A percentile compares a stretch with the other conserved stretches of the same genome.
Evolutionary conservation across 345 rosid species (phyloP).

Genomic region (Euphorbia pulcherrima): DNA sequence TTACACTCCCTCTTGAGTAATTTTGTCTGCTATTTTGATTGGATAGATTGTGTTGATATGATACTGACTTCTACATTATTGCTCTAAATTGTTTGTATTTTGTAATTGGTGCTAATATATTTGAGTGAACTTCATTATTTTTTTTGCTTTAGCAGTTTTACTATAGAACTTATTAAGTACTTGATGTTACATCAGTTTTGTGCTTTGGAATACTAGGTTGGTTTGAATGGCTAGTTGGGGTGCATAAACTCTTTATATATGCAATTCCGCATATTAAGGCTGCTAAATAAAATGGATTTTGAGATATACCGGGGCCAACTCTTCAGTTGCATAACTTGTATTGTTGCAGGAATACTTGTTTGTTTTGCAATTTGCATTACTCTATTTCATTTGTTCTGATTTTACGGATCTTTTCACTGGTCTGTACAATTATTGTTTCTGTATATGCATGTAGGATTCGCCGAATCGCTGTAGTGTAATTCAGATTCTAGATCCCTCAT

Average conservation of each 20-base stretch:
- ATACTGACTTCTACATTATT: background rate
- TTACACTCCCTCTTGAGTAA: background rate
- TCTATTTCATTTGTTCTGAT: background rate
- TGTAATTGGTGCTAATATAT: background rate
- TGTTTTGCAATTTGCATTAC: background rate
- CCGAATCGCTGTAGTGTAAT: background rate
- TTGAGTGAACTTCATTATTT: background rate
- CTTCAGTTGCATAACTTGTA: background rate
- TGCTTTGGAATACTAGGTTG: background rate
- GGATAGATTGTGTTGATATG: background rate
- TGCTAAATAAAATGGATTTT: background rate
- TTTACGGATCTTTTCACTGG: background rate
- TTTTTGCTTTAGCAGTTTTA: background rate
- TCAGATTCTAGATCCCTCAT: background rate
- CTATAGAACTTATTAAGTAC: background rate
- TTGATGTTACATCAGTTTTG: background rate
- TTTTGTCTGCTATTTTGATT: background rate
- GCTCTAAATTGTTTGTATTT: background rate
- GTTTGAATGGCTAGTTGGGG: background rate
- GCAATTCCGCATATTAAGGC: background rate
- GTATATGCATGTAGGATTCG: background rate
- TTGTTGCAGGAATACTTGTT: too few species aligned
- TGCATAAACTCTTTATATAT: background rate
- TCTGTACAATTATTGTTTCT: background rate
- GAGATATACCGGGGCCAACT: background rate